phyloP scores from a whole-genome alignment of 2,329 filamentous ascomycete genomes.

The Pseudogymnoascus sp. region DNA sequence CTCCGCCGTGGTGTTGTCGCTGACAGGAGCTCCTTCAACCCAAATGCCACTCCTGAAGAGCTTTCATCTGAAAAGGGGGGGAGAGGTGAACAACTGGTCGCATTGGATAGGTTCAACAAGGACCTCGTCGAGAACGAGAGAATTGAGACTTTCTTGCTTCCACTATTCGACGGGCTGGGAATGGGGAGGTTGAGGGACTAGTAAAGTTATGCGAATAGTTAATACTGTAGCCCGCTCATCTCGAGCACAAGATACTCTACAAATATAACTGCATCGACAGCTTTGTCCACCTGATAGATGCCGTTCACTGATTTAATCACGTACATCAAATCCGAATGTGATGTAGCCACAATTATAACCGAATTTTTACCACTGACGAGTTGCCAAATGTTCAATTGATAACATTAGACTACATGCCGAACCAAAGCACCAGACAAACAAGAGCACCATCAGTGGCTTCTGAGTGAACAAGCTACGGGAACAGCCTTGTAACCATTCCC shows the following conservation, averaged over 20 bases:
- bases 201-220: not conserved
- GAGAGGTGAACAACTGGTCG: conserved; percentile 16
- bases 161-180: conserved; percentile 35
- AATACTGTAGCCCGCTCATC: not conserved
- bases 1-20: conserved; percentile 43
- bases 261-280: not conserved
- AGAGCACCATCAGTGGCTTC: not conserved
- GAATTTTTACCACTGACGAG: too few species aligned
- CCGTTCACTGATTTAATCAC: not conserved
- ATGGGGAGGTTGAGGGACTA: conserved; percentile 24
- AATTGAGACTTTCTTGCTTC: conserved; percentile 33
- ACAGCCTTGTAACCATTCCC: not conserved
- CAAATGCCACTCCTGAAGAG: conserved; percentile 16
- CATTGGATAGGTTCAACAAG: conserved; percentile 31
- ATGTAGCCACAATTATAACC: not conserved
- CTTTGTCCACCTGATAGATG: not conserved
- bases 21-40: conserved; percentile 30
- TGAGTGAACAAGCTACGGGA: too few species aligned
- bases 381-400: not conserved
- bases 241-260: not conserved
- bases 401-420: not conserved
- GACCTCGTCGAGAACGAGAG: conserved; percentile 24
- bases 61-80: conserved; percentile 4
- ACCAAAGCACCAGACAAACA: not conserved
- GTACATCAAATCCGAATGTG: not conserved